Percentiles rank a stretch among this genome's conserved stretches.
Evolutionary conservation across 331 rosid genomes (phyloP).

Genomic region (Quercus phellos): DNA sequence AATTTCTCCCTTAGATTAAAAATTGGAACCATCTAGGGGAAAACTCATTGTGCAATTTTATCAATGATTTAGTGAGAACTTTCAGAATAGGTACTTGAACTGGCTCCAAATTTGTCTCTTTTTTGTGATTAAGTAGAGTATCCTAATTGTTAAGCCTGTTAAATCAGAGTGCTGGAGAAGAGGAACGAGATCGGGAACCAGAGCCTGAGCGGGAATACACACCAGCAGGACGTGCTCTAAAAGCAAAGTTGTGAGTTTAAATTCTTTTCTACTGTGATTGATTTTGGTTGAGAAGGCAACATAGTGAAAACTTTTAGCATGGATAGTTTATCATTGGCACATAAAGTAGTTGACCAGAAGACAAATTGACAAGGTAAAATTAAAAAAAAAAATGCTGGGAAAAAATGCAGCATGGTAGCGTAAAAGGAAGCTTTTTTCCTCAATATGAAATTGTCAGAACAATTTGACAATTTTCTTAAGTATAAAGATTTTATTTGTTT

Average conservation of each 20-base stretch:
- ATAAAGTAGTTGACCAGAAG: not conserved
- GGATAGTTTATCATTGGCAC: not conserved
- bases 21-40: not conserved
- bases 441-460: not conserved
- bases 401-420: not conserved
- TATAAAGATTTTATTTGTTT: too few relatives aligned
- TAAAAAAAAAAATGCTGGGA: not conserved
- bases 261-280: slow-evolving; percentile 18
- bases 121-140: not conserved
- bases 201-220: slow-evolving; percentile 95
- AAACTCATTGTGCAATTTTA: not conserved
- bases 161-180: slow-evolving; percentile 83
- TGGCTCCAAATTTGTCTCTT: not conserved
- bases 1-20: not conserved
- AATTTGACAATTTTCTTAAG: not conserved
- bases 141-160: slow-evolving; percentile 26
- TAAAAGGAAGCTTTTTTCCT: not conserved
- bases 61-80: not conserved
- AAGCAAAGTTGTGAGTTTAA: slow-evolving; percentile 68
- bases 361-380: not conserved
- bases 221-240: slow-evolving; percentile 94
- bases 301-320: not conserved
- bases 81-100: not conserved
- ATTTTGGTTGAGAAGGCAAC: not conserved
- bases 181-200: slow-evolving; percentile 71